A percentile compares a stretch with the other conserved stretches of the same genome.
Evolutionary conservation across 768 basidiomycete genomes (phyloP).

Genomic region (Royoungia palumana): DNA sequence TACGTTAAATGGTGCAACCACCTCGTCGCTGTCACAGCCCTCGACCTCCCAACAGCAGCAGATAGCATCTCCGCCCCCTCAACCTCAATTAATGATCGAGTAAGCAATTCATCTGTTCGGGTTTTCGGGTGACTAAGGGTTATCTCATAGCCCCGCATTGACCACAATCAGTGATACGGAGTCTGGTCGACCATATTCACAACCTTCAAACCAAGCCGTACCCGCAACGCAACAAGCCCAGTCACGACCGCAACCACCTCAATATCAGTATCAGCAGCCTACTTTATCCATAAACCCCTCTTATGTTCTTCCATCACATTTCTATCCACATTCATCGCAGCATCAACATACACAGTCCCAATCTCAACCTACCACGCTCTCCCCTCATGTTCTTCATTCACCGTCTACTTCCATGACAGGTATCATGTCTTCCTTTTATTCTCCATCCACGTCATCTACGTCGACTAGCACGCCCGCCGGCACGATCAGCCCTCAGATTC

Average conservation of each 20-base stretch:
- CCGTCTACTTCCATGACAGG: conserved; percentile 39
- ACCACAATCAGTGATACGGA: conserved; percentile 54
- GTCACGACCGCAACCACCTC: conserved; percentile 35
- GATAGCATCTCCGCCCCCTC: conserved; percentile 23
- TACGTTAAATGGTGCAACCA: conserved; percentile 74
- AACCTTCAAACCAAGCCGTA: conserved; percentile 38
- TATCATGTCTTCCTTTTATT: conserved; percentile 39
- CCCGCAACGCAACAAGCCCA: conserved; percentile 33
- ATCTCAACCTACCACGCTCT: conserved; percentile 57
- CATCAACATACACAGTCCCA: conserved; percentile 29
- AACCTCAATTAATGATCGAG: conserved; percentile 64
- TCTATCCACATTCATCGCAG: conserved; percentile 34
- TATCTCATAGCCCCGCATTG: conserved; percentile 49
- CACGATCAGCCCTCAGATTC: conserved; percentile 46
- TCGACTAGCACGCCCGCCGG: conserved; percentile 26
- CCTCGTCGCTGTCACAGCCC: conserved; percentile 34
- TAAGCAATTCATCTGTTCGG: conserved; percentile 34
- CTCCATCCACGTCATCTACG: conserved; percentile 30
- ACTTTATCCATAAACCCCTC: conserved; percentile 43
- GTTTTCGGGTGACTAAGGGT: conserved; percentile 11
- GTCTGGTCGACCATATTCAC: conserved; percentile 45
- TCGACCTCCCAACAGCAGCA: conserved; percentile 34
- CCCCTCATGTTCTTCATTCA: conserved; percentile 67
- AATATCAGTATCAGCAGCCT: conserved; percentile 40
- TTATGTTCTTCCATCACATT: conserved; percentile 37